phyloP scores from a whole-genome alignment of 2,329 filamentous ascomycete genomes.

The Arachnomyces sp. region DNA sequence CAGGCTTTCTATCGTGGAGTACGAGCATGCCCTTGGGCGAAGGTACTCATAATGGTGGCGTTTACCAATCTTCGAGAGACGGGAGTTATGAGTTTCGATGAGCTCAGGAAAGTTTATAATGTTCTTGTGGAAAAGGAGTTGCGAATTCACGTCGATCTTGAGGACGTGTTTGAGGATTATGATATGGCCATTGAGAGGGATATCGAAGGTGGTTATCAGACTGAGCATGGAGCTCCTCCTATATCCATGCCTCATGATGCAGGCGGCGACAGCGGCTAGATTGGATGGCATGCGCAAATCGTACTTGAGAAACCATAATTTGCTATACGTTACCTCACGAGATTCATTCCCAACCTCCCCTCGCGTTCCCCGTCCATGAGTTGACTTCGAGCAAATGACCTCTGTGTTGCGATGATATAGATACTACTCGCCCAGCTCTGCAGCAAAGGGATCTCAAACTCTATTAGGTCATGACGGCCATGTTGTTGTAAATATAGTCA shows the following conservation, averaged over 20 bases:
- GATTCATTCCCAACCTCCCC: too few species aligned
- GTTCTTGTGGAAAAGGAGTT: slow-evolving; percentile 56
- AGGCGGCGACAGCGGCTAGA: slow-evolving; percentile 19
- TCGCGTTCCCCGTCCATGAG: too few species aligned
- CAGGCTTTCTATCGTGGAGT: slow-evolving; percentile 51
- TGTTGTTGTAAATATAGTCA: too few species aligned
- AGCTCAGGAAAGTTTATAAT: slow-evolving; percentile 48
- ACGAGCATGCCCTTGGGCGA: slow-evolving; percentile 55
- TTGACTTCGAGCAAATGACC: too few species aligned
- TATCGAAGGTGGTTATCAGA: slow-evolving; percentile 1
- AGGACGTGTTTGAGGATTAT: slow-evolving; percentile 33
- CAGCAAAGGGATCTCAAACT: too few species aligned
- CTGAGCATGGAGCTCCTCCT: slow-evolving; percentile 8
- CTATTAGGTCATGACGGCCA: too few species aligned
- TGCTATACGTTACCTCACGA: too few species aligned
- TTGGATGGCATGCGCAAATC: too few species aligned
- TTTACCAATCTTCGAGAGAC: slow-evolving; percentile 27
- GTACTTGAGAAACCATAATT: too few species aligned
- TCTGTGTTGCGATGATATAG: too few species aligned
- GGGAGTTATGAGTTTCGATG: slow-evolving; percentile 34
- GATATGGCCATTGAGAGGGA: slow-evolving; percentile 14
- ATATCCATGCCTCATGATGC: slow-evolving; percentile 25
- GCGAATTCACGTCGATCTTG: slow-evolving; percentile 50
- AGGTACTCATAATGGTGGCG: slow-evolving; percentile 51
- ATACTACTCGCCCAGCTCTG: too few species aligned